These are phyloP conservation scores for Drosera capensis DNA, from an alignment of 148 eudicot species.

Conservation along the genomic window DNA sequence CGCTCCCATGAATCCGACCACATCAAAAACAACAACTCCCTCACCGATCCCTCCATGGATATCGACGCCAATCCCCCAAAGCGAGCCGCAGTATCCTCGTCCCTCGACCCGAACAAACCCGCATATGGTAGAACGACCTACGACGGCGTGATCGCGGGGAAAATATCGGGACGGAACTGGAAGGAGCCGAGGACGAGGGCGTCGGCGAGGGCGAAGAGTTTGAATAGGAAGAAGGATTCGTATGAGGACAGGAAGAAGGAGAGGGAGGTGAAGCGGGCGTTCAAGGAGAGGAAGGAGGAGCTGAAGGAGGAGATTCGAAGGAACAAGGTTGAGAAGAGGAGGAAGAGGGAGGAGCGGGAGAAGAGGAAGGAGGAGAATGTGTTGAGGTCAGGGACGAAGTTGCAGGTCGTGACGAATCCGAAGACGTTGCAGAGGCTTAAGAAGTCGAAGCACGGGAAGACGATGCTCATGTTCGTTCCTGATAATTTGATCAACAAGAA, in stretches of 20 bases:
- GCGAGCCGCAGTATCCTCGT: constrained; percentile 43
- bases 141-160: constrained; percentile 89
- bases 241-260: constrained; percentile 32
- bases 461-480: constrained; percentile 62
- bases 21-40: constrained; percentile 6
- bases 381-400: constrained; percentile 55
- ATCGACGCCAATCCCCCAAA: constrained; percentile 32
- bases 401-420: constrained; percentile 76
- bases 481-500: constrained; percentile 41
- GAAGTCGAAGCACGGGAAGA: constrained; percentile 61
- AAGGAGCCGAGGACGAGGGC: constrained; percentile 56
- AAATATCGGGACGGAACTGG: constrained; percentile 72
- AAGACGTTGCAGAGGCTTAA: constrained; percentile 78
- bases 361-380: constrained; percentile 61
- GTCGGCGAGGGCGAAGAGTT: constrained; percentile 42
- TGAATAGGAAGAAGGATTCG: constrained; percentile 15
- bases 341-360: constrained; percentile 44
- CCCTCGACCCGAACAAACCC: constrained; percentile 50
- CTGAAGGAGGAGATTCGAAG: constrained; percentile 53
- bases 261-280: constrained; percentile 73
- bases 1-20: constrained; percentile 26
- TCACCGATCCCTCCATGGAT: constrained; percentile 12
- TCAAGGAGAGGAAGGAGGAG: constrained; percentile 51
- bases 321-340: constrained; percentile 52
- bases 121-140: constrained; percentile 56